phyloP scores from a whole-genome alignment of 139 green algal species.

The Tetradesmus lagerheimii region DNA sequence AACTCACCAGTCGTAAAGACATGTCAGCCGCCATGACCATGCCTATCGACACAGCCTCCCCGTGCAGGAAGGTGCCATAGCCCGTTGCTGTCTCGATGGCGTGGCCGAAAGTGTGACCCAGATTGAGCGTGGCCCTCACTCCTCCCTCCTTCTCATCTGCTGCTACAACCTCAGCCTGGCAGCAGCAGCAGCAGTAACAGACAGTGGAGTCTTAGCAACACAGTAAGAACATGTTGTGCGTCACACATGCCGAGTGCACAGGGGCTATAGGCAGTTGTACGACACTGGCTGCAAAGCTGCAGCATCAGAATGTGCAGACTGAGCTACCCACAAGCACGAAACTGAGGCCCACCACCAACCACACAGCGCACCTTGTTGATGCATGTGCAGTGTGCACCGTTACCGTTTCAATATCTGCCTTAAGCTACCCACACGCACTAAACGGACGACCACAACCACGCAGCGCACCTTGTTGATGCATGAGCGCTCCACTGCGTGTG shows the following conservation, averaged over 20 bases:
- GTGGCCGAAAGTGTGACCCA: constrained; percentile 99
- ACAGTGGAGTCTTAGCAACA: neutral
- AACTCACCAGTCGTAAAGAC: constrained; percentile 80
- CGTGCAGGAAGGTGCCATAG: constrained; percentile 73
- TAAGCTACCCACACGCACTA: no score
- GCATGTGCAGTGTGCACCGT: constrained; percentile 92
- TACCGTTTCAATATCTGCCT: no score
- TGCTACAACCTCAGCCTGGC: constrained; percentile 86
- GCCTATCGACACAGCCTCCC: constrained; percentile 95
- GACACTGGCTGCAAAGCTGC: no score
- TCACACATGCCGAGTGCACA: no score
- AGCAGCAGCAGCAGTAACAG: constrained; percentile 7
- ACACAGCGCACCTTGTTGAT: constrained; percentile 90
- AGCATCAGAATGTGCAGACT: no score
- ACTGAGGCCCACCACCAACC: no score
- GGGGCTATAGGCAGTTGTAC: no score
- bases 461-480: constrained; percentile 95
- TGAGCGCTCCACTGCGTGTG: constrained; percentile 93
- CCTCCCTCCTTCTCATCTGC: constrained; percentile 96
- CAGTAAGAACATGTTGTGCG: no score
- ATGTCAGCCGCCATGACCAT: constrained; percentile 98
- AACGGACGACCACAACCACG: neutral
- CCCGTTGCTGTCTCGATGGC: constrained; percentile 93
- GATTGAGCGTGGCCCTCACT: constrained; percentile 97
- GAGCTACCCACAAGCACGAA: no score